Base-by-base conservation (phyloP, 1,139 yeast species). In the Dujonia santamariae region DNA sequence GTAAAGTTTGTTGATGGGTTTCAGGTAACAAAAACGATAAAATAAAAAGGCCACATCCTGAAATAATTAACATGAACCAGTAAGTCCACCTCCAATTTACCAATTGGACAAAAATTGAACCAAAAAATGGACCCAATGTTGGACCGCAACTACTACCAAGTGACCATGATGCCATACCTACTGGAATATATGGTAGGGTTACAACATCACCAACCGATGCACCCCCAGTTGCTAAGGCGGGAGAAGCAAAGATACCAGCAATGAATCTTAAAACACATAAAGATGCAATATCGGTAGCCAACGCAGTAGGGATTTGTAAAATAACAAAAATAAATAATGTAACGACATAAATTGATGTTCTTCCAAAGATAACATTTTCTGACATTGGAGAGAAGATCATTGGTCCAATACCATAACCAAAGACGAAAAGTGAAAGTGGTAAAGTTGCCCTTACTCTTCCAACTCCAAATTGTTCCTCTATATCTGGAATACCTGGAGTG, bases 351-450 rank as follows among this genome's bases (percentile, higher is more conserved):
- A 63, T 51, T 26, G 61, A 46, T 34, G 71, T 72, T 44, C 86
- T 63, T 3, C 87, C 86, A 38, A 78, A 67, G n/a, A 58, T 55
- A 3, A 64, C 61, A 37, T 63, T 53, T 43, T 65, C 72, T 8
- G 66, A 54, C 42, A 64, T 42, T 5, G 71, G 72, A 15, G 65
- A 56, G 34, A 59, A 59, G 9, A 63, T 41, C 60, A 64, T 52
- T 11, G 71, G 69, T 3, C 70, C 71, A 13, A 61, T 32, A 26
- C 67, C 71, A 39, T 63, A 64, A 7, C 69, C 71, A 28, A 64
- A 47, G 11, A 64, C 68, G 41, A 62, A 65, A 35, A 63, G 40
- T 2, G 66, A 41, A 40, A 65, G 50, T 42, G 75, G 59, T 45
- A 60, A 45, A 26, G 57, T 44, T 36, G 67, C 67, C 27, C 53